Evolutionary conservation across 1,284 basidiomycete genomes (phyloP).

Genomic region (Trichosporon sp.): DNA sequence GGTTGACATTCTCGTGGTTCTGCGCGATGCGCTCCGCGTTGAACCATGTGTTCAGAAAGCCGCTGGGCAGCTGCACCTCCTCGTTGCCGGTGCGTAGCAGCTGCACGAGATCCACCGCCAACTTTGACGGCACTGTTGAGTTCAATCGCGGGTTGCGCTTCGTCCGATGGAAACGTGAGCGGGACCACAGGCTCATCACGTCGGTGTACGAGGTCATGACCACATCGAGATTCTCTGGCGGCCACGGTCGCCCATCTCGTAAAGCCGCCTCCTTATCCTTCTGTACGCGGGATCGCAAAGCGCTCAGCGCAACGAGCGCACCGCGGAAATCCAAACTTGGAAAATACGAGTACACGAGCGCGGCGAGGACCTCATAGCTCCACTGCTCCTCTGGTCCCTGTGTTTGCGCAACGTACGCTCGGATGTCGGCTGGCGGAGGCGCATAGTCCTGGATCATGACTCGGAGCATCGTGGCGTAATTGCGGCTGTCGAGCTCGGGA

Average conservation of each 20-base stretch:
- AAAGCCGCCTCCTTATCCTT: not conserved
- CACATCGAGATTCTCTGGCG: not conserved
- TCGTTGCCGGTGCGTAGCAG: not conserved
- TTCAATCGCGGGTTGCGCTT: not conserved
- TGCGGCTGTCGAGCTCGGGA: not conserved
- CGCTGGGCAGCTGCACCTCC: not conserved
- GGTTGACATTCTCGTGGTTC: not conserved
- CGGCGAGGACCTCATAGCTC: not conserved
- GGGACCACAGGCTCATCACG: slow-evolving; percentile 5
- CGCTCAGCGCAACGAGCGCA: not conserved
- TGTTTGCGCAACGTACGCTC: not conserved
- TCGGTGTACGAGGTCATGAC: slow-evolving; percentile 2
- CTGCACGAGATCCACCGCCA: slow-evolving; percentile 1
- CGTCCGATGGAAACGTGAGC: not conserved
- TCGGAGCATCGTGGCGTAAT: not conserved
- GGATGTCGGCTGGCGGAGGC: slow-evolving; percentile 33
- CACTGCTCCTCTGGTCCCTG: slow-evolving; percentile 5
- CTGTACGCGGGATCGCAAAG: not conserved
- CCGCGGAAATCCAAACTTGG: slow-evolving; percentile 5
- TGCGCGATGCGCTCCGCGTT: slow-evolving; percentile 9
- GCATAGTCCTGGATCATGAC: not conserved
- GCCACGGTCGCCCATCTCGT: not conserved
- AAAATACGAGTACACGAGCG: slow-evolving; percentile 2
- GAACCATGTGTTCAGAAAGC: slow-evolving; percentile 5
- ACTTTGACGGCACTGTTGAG: not conserved